phyloP scores from a whole-genome alignment of 306 rosid genomes.

The Castanospermum australe region DNA sequence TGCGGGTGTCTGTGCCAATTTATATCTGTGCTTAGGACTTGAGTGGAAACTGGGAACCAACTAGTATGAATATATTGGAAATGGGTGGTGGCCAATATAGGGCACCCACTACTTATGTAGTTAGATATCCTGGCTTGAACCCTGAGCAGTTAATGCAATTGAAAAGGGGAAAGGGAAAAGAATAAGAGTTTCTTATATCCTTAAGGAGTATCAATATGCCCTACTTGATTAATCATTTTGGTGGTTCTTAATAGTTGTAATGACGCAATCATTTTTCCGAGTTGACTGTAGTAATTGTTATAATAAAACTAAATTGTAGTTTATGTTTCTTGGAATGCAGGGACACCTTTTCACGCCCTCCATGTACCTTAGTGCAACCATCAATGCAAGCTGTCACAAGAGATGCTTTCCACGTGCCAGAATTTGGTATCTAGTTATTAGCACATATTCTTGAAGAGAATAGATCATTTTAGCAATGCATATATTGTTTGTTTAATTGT shows the following conservation, averaged over 20 bases:
- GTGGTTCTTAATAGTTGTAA: slow-evolving; percentile 12
- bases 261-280: background rate
- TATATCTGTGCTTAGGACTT: slow-evolving; percentile 19
- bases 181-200: slow-evolving; percentile 12
- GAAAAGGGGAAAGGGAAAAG: slow-evolving; percentile 3
- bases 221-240: background rate
- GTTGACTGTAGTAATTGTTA: background rate
- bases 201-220: slow-evolving; percentile 2
- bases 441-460: background rate
- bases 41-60: background rate
- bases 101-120: slow-evolving; percentile 3
- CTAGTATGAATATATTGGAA: slow-evolving; percentile 19
- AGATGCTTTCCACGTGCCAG: slow-evolving; percentile 59
- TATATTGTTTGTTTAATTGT: slow-evolving; percentile 11
- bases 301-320: slow-evolving; percentile 23
- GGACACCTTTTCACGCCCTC: slow-evolving; percentile 83
- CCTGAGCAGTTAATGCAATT: slow-evolving; percentile 24
- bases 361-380: slow-evolving; percentile 92
- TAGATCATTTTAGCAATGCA: background rate
- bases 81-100: background rate
- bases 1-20: slow-evolving; percentile 5
- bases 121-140: slow-evolving; percentile 15
- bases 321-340: slow-evolving; percentile 49
- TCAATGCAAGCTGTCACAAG: slow-evolving; percentile 58
- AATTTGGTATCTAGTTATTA: slow-evolving; percentile 63